Conservation (phyloP, 225 moss, liverwort and hornwort genomes). For the Anthoceros angustus region DNA sequence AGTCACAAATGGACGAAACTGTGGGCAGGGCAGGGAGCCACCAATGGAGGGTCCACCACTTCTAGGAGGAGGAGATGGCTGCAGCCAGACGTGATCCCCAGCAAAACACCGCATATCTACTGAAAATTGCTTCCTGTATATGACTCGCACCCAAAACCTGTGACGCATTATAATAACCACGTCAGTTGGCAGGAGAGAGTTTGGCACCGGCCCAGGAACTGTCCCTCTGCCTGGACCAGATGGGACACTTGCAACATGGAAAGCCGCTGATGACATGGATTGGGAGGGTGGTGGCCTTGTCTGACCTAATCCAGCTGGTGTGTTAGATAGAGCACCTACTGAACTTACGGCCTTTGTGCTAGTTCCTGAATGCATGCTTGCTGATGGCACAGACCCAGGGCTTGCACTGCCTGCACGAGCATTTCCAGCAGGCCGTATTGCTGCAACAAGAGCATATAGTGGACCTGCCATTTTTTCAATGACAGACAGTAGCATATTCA, state of each 20-base stretch:
- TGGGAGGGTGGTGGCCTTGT: slow-evolving; percentile 26
- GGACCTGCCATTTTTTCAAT: slow-evolving; percentile 81
- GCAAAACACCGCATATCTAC: slow-evolving; percentile 93
- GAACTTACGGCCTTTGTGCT: background rate
- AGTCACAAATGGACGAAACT: slow-evolving; percentile 94
- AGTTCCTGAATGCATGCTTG: slow-evolving; percentile 16
- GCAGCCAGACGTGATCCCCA: slow-evolving; percentile 95
- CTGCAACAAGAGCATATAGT: slow-evolving; percentile 78
- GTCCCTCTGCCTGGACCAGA: slow-evolving; percentile 59
- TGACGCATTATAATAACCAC: slow-evolving; percentile 76
- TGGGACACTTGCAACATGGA: slow-evolving; percentile 45
- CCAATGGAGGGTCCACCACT: slow-evolving; percentile 36
- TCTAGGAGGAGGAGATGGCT: slow-evolving; percentile 75
- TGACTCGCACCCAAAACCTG: slow-evolving; percentile 87
- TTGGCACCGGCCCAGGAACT: slow-evolving; percentile 62
- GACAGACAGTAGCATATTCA: slow-evolving; percentile 78
- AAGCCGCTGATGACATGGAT: slow-evolving; percentile 16
- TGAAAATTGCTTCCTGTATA: slow-evolving; percentile 84
- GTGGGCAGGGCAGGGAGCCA: slow-evolving; percentile 80
- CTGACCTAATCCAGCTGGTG: slow-evolving; percentile 18
- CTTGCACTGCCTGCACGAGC: slow-evolving; percentile 40
- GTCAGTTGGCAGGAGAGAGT: slow-evolving; percentile 83
- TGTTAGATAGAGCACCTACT: background rate
- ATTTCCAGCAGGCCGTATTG: slow-evolving; percentile 65
- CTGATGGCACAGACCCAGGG: slow-evolving; percentile 23